Conservation (phyloP, 495 filamentous ascomycete species). For the Neurospora intermedia region DNA sequence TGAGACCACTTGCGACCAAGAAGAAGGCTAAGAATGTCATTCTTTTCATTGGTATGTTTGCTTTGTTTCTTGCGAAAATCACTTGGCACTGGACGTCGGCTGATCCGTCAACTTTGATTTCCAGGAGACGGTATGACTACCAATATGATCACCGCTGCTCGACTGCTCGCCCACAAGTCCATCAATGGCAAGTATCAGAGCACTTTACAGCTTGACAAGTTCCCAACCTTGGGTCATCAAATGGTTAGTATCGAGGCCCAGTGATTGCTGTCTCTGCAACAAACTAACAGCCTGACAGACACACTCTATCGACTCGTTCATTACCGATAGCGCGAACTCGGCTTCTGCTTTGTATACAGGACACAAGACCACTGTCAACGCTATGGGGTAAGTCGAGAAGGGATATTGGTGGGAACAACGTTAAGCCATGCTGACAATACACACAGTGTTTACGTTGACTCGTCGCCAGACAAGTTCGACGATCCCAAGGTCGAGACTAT, state of each 20-base stretch:
- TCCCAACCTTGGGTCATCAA: constrained; percentile 60
- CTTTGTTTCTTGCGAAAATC: neutral
- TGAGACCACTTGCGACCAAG: constrained; percentile 50
- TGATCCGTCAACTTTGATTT: neutral
- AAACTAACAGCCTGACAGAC: constrained; percentile 16
- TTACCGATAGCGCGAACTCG: constrained; percentile 69
- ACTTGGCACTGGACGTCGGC: neutral
- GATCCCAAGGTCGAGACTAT: constrained; percentile 75
- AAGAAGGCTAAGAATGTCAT: constrained; percentile 70
- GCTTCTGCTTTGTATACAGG: constrained; percentile 64
- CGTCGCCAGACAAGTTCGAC: constrained; percentile 51
- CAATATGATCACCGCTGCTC: constrained; percentile 64
- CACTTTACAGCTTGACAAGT: constrained; percentile 56
- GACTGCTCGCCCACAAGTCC: constrained; percentile 60
- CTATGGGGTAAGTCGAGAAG: constrained; percentile 38
- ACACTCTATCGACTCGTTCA: constrained; percentile 65
- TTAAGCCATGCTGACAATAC: neutral
- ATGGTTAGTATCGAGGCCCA: constrained; percentile 27
- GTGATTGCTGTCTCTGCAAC: neutral
- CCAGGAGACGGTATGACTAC: constrained; percentile 64
- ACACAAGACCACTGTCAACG: constrained; percentile 65
- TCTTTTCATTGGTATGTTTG: constrained; percentile 51
- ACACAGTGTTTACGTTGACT: constrained; percentile 54
- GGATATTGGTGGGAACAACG: neutral
- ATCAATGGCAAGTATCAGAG: constrained; percentile 66